Conservation (phyloP, 2,329 filamentous ascomycete species). For the Biscogniauxia mediterranea region DNA sequence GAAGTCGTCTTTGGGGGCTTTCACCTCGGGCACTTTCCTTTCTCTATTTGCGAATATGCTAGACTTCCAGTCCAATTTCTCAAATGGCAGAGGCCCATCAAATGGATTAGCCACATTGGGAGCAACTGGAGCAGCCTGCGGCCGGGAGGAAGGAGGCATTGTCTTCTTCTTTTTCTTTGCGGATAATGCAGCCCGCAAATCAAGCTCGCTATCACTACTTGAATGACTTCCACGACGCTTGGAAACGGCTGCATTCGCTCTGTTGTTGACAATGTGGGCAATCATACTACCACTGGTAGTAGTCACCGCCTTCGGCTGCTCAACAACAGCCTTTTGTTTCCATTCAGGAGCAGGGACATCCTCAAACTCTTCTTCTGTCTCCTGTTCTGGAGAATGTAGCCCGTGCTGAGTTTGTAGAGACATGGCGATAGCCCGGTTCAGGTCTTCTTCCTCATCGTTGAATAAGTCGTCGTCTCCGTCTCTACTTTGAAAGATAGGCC, state of each 20-base stretch:
- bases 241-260: slow-evolving; percentile 60
- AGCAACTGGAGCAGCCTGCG: slow-evolving; percentile 33
- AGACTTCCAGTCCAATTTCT: slow-evolving; percentile 73
- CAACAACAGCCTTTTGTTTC: slow-evolving; percentile 54
- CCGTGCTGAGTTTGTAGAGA: slow-evolving; percentile 69
- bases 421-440: slow-evolving; percentile 79
- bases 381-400: slow-evolving; percentile 26
- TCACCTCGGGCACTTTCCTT: slow-evolving; percentile 18
- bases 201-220: slow-evolving; percentile 74
- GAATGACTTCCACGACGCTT: slow-evolving; percentile 48
- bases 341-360: slow-evolving; percentile 54
- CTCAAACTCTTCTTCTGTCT: slow-evolving; percentile 44
- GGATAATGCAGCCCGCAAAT: slow-evolving; percentile 73
- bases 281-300: slow-evolving; percentile 59
- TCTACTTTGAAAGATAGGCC: slow-evolving; percentile 20
- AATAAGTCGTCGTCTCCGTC: slow-evolving; percentile 36
- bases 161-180: slow-evolving; percentile 59
- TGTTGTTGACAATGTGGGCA: slow-evolving; percentile 71
- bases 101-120: slow-evolving; percentile 62
- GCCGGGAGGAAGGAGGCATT: slow-evolving; percentile 32
- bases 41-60: slow-evolving; percentile 52
- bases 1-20: slow-evolving; percentile 15
- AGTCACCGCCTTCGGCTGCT: slow-evolving; percentile 49
- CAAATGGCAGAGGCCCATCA: slow-evolving; percentile 84
- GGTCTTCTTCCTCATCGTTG: slow-evolving; percentile 55